Percentiles rank a stretch among this genome's conserved stretches.
Conservation (phyloP, 2,329 filamentous ascomycete species). For the Xylariales sp. region DNA sequence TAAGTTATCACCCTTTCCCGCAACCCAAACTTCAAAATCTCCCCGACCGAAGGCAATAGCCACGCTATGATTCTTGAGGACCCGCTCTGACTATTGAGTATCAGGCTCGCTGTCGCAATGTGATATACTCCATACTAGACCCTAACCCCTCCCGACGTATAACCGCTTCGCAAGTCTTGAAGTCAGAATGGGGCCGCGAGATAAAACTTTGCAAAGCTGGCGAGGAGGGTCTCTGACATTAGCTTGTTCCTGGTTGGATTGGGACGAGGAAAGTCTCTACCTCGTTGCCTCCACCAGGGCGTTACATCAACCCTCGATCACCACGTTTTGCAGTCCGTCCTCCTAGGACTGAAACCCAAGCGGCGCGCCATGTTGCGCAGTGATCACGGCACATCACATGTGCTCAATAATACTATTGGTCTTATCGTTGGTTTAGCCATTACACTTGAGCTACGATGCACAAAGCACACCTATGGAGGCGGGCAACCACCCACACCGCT, state of each 20-base stretch:
- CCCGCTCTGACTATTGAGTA: background rate
- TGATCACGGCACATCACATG: slow-evolving; percentile 9
- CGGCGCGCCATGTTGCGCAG: too few relatives aligned
- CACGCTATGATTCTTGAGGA: too few relatives aligned
- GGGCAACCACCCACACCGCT: background rate
- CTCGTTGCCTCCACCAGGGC: too few relatives aligned
- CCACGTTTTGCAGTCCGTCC: too few relatives aligned
- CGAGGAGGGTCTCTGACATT: slow-evolving; percentile 77
- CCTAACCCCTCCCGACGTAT: slow-evolving; percentile 90
- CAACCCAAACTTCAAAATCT: too few relatives aligned
- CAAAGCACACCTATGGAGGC: background rate
- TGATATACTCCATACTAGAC: slow-evolving; percentile 97
- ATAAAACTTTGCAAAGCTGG: slow-evolving; percentile 96
- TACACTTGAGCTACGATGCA: background rate
- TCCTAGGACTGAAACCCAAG: too few relatives aligned
- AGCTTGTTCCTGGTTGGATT: background rate
- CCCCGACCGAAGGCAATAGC: too few relatives aligned
- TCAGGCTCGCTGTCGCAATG: slow-evolving; percentile 93
- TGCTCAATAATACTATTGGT: background rate
- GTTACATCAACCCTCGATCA: too few relatives aligned
- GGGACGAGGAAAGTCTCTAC: too few relatives aligned
- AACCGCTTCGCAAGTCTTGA: slow-evolving; percentile 92
- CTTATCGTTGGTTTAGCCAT: too few relatives aligned
- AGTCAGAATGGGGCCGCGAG: slow-evolving; percentile 97
- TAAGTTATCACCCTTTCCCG: slow-evolving; percentile 55